Evolutionary conservation across 768 basidiomycete genomes (phyloP), one percentile per base, ranked within the genome.

Genomic region (Candolleomyces eurysporus): DNA sequence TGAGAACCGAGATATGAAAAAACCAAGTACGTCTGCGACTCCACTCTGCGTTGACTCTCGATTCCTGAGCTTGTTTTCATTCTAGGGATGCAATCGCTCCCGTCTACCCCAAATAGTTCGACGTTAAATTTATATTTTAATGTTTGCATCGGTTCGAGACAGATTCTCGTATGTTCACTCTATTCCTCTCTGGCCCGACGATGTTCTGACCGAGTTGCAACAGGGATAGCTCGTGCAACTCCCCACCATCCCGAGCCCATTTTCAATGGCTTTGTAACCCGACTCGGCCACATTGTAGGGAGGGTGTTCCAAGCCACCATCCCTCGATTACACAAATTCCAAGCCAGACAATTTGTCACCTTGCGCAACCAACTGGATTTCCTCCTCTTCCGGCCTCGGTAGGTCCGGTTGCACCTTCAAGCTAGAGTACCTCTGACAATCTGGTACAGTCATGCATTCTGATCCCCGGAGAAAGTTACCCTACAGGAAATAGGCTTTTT

Each of bases 311-410:
- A 97, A 67, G 95, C 95, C 1, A 83, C 95, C 22, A 98, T 98
- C 78, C 97, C 97, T 16, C 94, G 92, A 7, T 78, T 96, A 64
- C 94, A 94, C n/a, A n/a, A n/a, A n/a, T n/a, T n/a, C n/a, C n/a
- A 94, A 75, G 97, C 97, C 39, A 79, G 97, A 31, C 97, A 99
- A 73, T 95, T 98, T 9, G 95, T 98, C 14, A 97, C 96, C 3
- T 79, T 98, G 19, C 97, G 98, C 71, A 98, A 98, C 69, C 95
- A 97, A 72, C 86, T 97, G 52, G 97, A 99, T 76, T 99, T 98
- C 75, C 76, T 99, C 60, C 98, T 99, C 79, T 96, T 99, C 79
- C 80, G 97, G 64, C 82, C 97, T 79, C 85, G 96, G 88, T 96
- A 62, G 57, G 84, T 69, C 36, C 4, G 19, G 57, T 22, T 2